These are phyloP conservation scores for Chaetomidium leptoderma DNA, from an alignment of 495 filamentous ascomycete genomes.

Conservation along the genomic window DNA sequence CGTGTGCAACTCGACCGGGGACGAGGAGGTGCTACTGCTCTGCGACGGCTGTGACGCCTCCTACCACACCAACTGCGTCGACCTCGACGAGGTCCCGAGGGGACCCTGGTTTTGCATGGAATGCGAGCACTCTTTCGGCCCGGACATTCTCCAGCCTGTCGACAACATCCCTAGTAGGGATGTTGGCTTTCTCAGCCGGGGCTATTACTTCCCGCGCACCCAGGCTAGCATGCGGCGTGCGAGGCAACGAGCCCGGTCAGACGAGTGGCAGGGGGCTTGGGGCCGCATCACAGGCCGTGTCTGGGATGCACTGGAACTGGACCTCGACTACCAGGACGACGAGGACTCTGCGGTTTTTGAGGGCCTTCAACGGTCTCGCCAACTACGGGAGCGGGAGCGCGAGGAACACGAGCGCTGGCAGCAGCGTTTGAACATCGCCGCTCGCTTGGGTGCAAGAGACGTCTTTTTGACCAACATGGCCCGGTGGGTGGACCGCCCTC, in stretches of 20 bases:
- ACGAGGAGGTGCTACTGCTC: constrained; percentile 74
- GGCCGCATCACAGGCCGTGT: constrained; percentile 47
- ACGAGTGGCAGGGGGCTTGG: constrained; percentile 55
- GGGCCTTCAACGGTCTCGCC: constrained; percentile 50
- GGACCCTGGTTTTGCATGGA: constrained; percentile 82
- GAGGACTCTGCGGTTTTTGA: constrained; percentile 49
- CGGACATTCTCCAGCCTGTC: constrained; percentile 39
- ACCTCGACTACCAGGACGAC: constrained; percentile 86
- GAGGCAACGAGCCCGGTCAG: constrained; percentile 44
- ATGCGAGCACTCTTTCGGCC: constrained; percentile 53
- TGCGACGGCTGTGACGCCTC: constrained; percentile 83
- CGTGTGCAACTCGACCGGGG: constrained; percentile 70
- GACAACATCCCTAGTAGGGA: not conserved
- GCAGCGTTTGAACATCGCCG: constrained; percentile 73
- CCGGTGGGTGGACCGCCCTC: constrained; percentile 28
- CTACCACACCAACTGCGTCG: constrained; percentile 83
- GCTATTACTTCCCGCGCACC: constrained; percentile 46
- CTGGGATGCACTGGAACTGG: constrained; percentile 60
- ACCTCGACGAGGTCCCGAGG: constrained; percentile 65
- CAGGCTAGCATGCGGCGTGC: constrained; percentile 46
- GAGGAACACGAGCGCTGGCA: constrained; percentile 72
- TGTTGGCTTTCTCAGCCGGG: constrained; percentile 6
- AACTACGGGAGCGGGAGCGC: constrained; percentile 57
- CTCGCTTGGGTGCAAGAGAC: constrained; percentile 62
- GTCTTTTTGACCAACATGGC: constrained; percentile 61